Base-by-base conservation (phyloP, 108 stramenopile species). In the Cyclotella atomus region DNA sequence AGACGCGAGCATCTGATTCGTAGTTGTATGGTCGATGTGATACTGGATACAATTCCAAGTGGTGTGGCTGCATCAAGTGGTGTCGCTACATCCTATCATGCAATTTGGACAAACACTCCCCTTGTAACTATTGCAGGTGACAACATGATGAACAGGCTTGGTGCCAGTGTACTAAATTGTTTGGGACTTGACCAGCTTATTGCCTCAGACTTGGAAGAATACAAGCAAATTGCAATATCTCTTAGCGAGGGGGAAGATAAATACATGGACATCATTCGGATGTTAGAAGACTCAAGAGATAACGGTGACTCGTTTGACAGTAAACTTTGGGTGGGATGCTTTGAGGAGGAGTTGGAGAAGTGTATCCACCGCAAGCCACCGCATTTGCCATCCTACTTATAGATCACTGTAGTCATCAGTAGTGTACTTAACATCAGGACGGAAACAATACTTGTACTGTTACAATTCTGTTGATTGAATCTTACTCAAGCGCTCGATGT, bases 201-300 rank as follows among this genome's bases (percentile, higher is more conserved):
- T 61, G 35, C 59, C 9, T 38, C 59, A 3, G 20, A 61, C 38
- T 38, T 61, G 20, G 16, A 33, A 8, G 59, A 61, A 61, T 61
- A 61, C 35, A 34, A 38, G 20, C 3, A 36, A 2, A 15, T 61
- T 15, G 59, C 59, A 61, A 38, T 61, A 38, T 21, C 59, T 38
- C 35, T 61, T 8, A 38, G 59, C 19, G 35, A 9, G 16, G 59
- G 38, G 3, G 59, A 61, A 38, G 59, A 61, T 33, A 61, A 33
- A 61, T 61, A 36, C 32, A 61, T 61, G 35, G 59, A 61, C 35
- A 61, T 61, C 28, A 35, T 61, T 61, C 59, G 35, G 9, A 19
- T 61, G 59, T 21, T 61, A 9, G 59, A 61, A 16, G 19, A 61
- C 32, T 34, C 59, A 21, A 9, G 35, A 28, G 56, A 57, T 30